These are phyloP conservation scores for Pythium volutum DNA, from an alignment of 352 stramenopile species.

Conservation along the genomic window DNA sequence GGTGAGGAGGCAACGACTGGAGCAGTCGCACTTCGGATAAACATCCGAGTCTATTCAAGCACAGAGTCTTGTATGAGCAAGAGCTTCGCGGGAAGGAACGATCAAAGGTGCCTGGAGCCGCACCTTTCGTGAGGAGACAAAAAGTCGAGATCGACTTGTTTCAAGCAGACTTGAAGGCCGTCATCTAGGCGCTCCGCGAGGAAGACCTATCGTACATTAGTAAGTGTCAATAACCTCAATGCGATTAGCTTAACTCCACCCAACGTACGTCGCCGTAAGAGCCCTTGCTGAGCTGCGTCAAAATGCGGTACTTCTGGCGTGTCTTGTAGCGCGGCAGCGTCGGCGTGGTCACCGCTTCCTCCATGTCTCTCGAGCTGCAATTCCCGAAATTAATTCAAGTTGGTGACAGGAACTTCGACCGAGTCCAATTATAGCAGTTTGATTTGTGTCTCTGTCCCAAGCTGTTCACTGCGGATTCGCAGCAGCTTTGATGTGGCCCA, in stretches of 20 bases:
- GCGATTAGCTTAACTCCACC: neutral
- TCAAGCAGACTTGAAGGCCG: slow-evolving; percentile 40
- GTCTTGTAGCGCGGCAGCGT: slow-evolving; percentile 10
- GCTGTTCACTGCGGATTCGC: neutral
- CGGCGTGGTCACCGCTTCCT: neutral
- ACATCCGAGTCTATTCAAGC: slow-evolving; percentile 31
- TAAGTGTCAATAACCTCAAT: neutral
- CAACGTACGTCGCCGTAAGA: slow-evolving; percentile 53
- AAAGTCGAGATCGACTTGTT: slow-evolving; percentile 55
- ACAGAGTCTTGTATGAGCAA: neutral
- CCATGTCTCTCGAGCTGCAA: slow-evolving; percentile 2
- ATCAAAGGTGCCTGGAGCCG: neutral
- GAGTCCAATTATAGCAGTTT: neutral
- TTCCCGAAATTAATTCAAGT: neutral
- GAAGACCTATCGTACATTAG: slow-evolving; percentile 36
- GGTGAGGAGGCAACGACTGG: slow-evolving; percentile 41
- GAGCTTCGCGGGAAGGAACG: neutral
- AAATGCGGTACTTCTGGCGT: slow-evolving; percentile 26
- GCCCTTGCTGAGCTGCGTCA: slow-evolving; percentile 46
- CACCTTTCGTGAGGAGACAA: slow-evolving; percentile 41
- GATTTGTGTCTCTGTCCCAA: too few relatives aligned
- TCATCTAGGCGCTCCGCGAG: slow-evolving; percentile 33
- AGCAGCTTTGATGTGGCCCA: slow-evolving; percentile 1
- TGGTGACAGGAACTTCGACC: neutral
- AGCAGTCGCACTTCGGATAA: slow-evolving; percentile 47